A percentile compares a stretch with the other conserved stretches of the same genome.
Evolutionary conservation across 1,284 basidiomycete species (phyloP).

Genomic region (Ustilago loliicola): DNA sequence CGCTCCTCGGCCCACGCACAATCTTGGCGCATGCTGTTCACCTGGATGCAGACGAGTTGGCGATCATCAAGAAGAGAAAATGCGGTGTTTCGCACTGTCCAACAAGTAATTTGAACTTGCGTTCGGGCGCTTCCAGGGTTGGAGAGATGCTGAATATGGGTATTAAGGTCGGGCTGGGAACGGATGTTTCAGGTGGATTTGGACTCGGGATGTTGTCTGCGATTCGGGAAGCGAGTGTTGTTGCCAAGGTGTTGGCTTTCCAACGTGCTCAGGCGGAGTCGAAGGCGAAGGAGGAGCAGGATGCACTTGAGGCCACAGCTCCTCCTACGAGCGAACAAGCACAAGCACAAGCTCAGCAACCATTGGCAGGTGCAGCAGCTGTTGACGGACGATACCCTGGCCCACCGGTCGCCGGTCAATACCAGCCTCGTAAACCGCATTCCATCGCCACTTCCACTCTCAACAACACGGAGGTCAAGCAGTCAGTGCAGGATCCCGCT

Average conservation of each 20-base stretch:
- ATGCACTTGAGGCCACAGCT: constrained; percentile 16
- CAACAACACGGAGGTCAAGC: constrained; percentile 30
- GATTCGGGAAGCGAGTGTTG: constrained; percentile 84
- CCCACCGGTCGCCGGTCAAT: constrained; percentile 49
- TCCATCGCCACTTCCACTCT: constrained; percentile 44
- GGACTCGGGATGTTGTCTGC: constrained; percentile 85
- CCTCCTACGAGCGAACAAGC: constrained; percentile 34
- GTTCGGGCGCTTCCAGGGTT: constrained; percentile 84
- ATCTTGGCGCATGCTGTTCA: constrained; percentile 92
- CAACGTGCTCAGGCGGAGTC: constrained; percentile 44
- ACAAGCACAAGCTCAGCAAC: constrained; percentile 23
- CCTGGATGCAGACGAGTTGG: constrained; percentile 80
- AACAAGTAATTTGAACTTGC: constrained; percentile 85
- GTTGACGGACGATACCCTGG: constrained; percentile 48
- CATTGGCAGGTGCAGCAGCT: constrained; percentile 32
- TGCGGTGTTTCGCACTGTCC: constrained; percentile 94
- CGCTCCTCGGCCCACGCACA: constrained; percentile 83
- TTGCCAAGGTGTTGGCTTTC: constrained; percentile 79
- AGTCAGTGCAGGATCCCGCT: constrained; percentile 35
- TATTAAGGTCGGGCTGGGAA: constrained; percentile 86
- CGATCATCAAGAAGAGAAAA: constrained; percentile 77
- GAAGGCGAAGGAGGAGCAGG: constrained; percentile 40
- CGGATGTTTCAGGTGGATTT: constrained; percentile 91
- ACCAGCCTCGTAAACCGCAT: constrained; percentile 41
- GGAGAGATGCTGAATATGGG: constrained; percentile 84